Conservation (phyloP, 148 eudicot species). For the Cornus controversa region DNA sequence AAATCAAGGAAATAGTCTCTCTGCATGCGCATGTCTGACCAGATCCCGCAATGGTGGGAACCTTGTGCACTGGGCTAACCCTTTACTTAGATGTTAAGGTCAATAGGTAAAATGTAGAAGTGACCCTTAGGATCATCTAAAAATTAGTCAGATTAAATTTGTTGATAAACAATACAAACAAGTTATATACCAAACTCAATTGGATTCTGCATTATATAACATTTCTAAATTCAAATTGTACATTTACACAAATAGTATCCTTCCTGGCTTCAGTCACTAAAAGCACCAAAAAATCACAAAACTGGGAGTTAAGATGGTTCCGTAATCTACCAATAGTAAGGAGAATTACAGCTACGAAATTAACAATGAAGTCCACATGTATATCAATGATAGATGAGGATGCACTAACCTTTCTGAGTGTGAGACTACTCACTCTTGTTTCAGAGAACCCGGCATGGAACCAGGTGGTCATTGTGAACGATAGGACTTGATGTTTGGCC, state of each 20-base stretch:
- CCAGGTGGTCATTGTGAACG: neutral
- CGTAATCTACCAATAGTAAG: neutral
- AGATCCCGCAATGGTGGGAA: too few relatives aligned
- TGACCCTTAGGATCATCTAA: too few relatives aligned
- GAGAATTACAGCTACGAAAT: neutral
- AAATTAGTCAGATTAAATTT: too few relatives aligned
- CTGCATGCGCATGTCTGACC: too few relatives aligned
- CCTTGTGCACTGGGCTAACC: too few relatives aligned
- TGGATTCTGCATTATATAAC: too few relatives aligned
- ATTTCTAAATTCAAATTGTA: too few relatives aligned
- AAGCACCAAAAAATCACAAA: neutral
- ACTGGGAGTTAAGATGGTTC: neutral
- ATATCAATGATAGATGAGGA: neutral
- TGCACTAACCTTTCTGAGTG: neutral
- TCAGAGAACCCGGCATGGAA: neutral
- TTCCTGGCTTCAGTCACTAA: constrained; percentile 4
- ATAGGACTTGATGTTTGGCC: neutral
- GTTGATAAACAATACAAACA: too few relatives aligned
- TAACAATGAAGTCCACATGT: neutral
- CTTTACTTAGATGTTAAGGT: too few relatives aligned
- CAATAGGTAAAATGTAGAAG: too few relatives aligned
- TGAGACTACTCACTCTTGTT: neutral
- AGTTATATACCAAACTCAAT: too few relatives aligned
- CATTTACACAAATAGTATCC: neutral
- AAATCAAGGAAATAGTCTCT: too few relatives aligned